Percentiles rank a stretch among this genome's conserved stretches.
Evolutionary conservation across 2,329 filamentous ascomycete genomes (phyloP).

Genomic region (Penicillium sp.): DNA sequence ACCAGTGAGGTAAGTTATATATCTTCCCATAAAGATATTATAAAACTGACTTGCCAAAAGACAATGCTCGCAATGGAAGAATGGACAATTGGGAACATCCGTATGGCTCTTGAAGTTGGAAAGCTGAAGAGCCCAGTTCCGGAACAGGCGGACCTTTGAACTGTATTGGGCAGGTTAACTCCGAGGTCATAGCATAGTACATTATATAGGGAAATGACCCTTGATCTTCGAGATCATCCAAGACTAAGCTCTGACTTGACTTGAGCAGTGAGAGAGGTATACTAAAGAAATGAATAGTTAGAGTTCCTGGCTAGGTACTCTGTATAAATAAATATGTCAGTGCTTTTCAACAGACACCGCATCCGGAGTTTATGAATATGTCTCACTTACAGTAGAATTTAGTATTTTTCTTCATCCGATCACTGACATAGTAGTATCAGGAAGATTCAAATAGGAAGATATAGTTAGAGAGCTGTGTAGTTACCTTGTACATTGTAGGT

Average conservation of each 20-base stretch:
- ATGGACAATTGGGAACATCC: constrained; percentile 64
- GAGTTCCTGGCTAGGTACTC: too few species aligned
- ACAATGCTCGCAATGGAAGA: constrained; percentile 59
- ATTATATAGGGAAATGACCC: background rate
- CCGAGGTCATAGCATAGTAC: background rate
- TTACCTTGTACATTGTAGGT: background rate
- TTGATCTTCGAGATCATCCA: too few species aligned
- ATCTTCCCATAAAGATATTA: background rate
- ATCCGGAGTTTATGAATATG: too few species aligned
- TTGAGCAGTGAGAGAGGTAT: too few species aligned
- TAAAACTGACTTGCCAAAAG: constrained; percentile 21
- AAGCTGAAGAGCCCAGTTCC: constrained; percentile 61
- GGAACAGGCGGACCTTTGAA: constrained; percentile 52
- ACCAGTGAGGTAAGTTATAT: constrained; percentile 50
- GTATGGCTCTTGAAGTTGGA: constrained; percentile 53
- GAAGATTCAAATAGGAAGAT: too few species aligned
- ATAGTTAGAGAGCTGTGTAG: background rate
- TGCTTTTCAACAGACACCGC: too few species aligned
- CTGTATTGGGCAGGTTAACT: background rate
- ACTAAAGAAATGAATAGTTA: too few species aligned
- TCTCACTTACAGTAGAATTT: too few species aligned
- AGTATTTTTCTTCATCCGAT: too few species aligned
- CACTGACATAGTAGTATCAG: too few species aligned
- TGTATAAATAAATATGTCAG: too few species aligned
- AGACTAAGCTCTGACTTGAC: background rate